Percentiles rank a stretch among this genome's conserved stretches.
phyloP scores from a whole-genome alignment of 306 rosid genomes.

The Heteromeles arbutifolia region DNA sequence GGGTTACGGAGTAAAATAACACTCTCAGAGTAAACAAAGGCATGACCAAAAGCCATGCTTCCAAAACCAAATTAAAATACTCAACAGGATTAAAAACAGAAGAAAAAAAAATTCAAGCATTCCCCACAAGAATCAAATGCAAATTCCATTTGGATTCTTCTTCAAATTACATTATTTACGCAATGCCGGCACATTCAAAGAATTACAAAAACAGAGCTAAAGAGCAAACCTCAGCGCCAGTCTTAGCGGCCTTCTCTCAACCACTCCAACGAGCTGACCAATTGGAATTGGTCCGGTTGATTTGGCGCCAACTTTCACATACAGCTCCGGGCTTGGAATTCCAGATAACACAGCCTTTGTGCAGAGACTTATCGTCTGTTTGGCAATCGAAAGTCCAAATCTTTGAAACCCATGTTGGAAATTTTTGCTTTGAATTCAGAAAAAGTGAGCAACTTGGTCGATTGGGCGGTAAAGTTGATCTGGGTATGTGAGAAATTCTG shows the following conservation, averaged over 20 bases:
- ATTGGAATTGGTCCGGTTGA: constrained; percentile 60
- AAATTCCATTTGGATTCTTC: background rate
- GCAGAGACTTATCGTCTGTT: constrained; percentile 19
- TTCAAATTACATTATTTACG: background rate
- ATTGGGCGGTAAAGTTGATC: constrained; percentile 17
- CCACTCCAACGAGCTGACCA: constrained; percentile 64
- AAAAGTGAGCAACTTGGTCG: constrained; percentile 12
- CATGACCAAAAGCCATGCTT: too few species aligned
- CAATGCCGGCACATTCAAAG: background rate
- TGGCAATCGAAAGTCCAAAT: constrained; percentile 19
- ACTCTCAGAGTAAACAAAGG: too few species aligned
- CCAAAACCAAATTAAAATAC: background rate
- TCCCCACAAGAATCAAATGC: background rate
- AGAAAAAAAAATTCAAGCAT: background rate
- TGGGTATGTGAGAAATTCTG: constrained; percentile 23
- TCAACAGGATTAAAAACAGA: background rate
- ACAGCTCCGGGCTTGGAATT: constrained; percentile 25
- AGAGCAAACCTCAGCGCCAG: constrained; percentile 75
- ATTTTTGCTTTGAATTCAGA: constrained; percentile 7
- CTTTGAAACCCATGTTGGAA: constrained; percentile 25
- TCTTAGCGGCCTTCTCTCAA: constrained; percentile 66
- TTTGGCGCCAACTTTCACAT: constrained; percentile 51
- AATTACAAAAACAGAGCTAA: background rate
- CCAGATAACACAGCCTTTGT: constrained; percentile 50
- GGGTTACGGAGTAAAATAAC: too few species aligned